Conservation (phyloP, 345 rosid species). For the Boechera divaricarpa region DNA sequence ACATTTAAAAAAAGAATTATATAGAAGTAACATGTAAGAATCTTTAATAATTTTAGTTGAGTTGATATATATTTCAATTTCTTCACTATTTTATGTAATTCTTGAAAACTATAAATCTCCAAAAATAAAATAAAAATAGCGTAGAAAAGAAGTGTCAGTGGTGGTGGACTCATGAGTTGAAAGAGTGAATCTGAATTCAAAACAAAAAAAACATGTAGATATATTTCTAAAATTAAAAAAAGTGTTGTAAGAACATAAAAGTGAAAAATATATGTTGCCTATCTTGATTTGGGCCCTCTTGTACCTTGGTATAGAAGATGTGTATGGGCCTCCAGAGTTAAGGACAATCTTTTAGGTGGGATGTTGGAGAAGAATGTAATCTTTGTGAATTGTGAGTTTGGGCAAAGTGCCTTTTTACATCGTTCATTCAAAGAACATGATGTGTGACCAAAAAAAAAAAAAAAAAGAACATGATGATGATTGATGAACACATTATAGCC, state of each 20-base stretch:
- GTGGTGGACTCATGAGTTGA: conserved; percentile 24
- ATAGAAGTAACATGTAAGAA: neutral
- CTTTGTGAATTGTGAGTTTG: neutral
- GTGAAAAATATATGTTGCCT: neutral
- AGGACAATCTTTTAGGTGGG: neutral
- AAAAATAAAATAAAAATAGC: too few relatives aligned
- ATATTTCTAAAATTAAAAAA: neutral
- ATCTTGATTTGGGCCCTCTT: conserved; percentile 13
- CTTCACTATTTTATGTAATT: neutral
- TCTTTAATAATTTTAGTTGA: neutral
- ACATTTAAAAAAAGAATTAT: neutral
- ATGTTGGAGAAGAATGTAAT: conserved; percentile 17
- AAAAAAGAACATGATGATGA: too few relatives aligned
- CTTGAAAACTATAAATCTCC: neutral
- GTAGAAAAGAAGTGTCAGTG: conserved; percentile 13
- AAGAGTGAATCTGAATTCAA: conserved; percentile 2
- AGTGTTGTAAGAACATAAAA: too few relatives aligned
- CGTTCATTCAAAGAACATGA: conserved; percentile 20
- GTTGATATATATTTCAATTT: neutral
- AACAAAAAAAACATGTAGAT: neutral
- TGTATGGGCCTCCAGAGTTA: conserved; percentile 29
- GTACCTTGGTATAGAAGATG: neutral
- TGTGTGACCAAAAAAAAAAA: too few relatives aligned
- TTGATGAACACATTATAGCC: conserved; percentile 28
- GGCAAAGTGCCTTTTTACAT: conserved; percentile 17